Conservation (phyloP, 1,284 basidiomycete species). For the Ceratobasidium sp. region DNA sequence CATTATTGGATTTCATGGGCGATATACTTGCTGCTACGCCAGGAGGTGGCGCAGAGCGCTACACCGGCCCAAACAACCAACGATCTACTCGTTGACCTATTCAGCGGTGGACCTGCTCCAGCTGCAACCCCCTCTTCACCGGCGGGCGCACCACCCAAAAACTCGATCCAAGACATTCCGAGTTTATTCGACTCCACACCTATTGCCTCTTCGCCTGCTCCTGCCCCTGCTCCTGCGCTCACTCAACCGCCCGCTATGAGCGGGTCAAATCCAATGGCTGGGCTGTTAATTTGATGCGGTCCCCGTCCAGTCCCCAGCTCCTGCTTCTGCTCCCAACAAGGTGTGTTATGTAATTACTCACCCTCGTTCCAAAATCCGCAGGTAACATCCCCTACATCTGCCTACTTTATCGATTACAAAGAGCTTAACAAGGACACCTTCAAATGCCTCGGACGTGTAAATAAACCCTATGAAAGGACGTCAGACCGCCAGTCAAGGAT, state of each 20-base stretch:
- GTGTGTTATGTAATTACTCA: too few species aligned
- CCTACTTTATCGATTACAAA: too few species aligned
- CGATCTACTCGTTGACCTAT: constrained; percentile 93
- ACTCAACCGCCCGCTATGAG: constrained; percentile 47
- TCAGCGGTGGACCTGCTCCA: constrained; percentile 69
- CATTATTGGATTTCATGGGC: constrained; percentile 75
- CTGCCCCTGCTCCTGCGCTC: constrained; percentile 57
- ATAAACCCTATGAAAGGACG: too few species aligned
- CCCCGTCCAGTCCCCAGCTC: constrained; percentile 56
- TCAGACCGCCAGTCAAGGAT: too few species aligned
- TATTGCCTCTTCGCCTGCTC: constrained; percentile 49
- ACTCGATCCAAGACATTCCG: constrained; percentile 89
- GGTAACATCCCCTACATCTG: too few species aligned
- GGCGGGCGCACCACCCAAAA: constrained; percentile 58
- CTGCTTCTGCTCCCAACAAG: constrained; percentile 29
- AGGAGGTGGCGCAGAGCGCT: constrained; percentile 46
- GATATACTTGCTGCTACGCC: constrained; percentile 72
- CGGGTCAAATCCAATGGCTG: constrained; percentile 43
- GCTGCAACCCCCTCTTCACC: constrained; percentile 61
- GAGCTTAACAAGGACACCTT: too few species aligned
- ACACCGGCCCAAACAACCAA: constrained; percentile 75
- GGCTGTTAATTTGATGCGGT: constrained; percentile 45
- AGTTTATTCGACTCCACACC: constrained; percentile 78
- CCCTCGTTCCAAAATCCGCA: too few species aligned
- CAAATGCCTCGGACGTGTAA: too few species aligned